A percentile compares a stretch with the other conserved stretches of the same genome.
phyloP scores from a whole-genome alignment of 441 rosid genomes.

The Monsonia emarginata region DNA sequence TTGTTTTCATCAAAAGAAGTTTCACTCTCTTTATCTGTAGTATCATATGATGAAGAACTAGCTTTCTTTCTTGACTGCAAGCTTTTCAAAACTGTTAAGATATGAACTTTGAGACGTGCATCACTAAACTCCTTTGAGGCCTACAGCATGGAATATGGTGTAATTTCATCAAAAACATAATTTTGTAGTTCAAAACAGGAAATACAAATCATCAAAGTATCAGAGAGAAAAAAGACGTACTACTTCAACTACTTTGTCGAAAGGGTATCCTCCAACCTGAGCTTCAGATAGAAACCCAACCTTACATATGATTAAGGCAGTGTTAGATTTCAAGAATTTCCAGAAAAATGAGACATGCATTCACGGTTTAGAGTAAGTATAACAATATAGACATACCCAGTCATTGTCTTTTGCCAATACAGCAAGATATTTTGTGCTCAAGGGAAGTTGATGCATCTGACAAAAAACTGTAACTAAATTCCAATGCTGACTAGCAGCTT shows the following conservation, averaged over 20 bases:
- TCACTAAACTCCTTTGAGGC: slow-evolving; percentile 84
- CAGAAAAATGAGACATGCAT: slow-evolving; percentile 6
- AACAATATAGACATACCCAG: slow-evolving; percentile 59
- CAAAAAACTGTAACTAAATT: slow-evolving; percentile 81
- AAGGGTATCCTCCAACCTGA: slow-evolving; percentile 89
- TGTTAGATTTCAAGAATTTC: slow-evolving; percentile 26
- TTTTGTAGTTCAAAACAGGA: neutral
- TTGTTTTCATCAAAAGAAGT: slow-evolving; percentile 44
- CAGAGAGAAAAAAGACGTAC: slow-evolving; percentile 34
- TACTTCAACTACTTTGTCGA: slow-evolving; percentile 69
- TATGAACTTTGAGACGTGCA: slow-evolving; percentile 79
- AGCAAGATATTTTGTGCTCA: slow-evolving; percentile 90
- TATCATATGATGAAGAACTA: slow-evolving; percentile 44
- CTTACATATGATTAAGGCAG: slow-evolving; percentile 35
- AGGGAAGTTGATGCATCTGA: slow-evolving; percentile 85
- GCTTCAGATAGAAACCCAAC: slow-evolving; percentile 96
- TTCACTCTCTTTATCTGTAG: slow-evolving; percentile 34
- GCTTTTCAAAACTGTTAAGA: slow-evolving; percentile 72
- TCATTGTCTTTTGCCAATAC: slow-evolving; percentile 93
- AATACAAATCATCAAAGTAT: slow-evolving; percentile 9
- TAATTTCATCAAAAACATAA: neutral
- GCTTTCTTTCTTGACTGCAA: slow-evolving; percentile 67
- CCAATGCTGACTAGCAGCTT: slow-evolving; percentile 86
- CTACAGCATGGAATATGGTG: slow-evolving; percentile 34
- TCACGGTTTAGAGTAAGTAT: slow-evolving; percentile 11